Evolutionary conservation across 371 early-diverging fungal species (phyloP), one percentile per base, ranked within the genome.

Genomic region (Mortierella sp.): DNA sequence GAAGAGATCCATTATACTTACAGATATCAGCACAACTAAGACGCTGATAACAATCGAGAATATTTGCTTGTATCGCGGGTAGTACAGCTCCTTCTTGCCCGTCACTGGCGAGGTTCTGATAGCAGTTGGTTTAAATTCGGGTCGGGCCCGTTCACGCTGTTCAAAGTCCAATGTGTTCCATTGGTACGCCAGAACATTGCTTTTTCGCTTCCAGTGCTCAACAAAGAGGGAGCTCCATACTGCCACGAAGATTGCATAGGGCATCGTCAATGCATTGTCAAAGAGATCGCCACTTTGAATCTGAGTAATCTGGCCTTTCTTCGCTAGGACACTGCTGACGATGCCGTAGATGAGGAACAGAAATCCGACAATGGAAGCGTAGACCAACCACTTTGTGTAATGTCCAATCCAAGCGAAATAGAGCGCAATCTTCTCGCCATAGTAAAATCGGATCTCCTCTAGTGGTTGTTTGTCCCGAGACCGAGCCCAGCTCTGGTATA

Each of bases 121-220:
- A 8, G 66, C 57, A 3, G 70, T 79, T 22, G 77, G 71, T 27
- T 69, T 71, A 81, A 85, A 89, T 54, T 89, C 80, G 0, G 88
- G 86, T 28, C 89, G 48, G 10, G 73, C 66, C 19, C 67, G 58
- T 57, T 88, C 87, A 25, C 54, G 45, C 22, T 67, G 55, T 46
- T 86, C 78, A 56, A 72, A 81, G 19, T 86, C 81, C 19, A 63
- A n/a, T 12, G 85, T 78, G 59, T 86, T 83, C 90, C 90, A 90
- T 24, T 79, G 72, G 48, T 80, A 84, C 2, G 79, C 61, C 47
- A 90, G 59, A 8, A 71, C 60, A 19, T 61, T 60, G 37, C 78
- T 79, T 63, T 79, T 78, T 10, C 91, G 81, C 57, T 87, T 87
- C 91, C 91, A 90, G 63, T 80, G 86, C 52, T 90, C 88, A 25